A percentile compares a stretch with the other conserved stretches of the same genome.
Evolutionary conservation across 2,329 filamentous ascomycete genomes (phyloP).

Genomic region (Aureobasidium uvarum): DNA sequence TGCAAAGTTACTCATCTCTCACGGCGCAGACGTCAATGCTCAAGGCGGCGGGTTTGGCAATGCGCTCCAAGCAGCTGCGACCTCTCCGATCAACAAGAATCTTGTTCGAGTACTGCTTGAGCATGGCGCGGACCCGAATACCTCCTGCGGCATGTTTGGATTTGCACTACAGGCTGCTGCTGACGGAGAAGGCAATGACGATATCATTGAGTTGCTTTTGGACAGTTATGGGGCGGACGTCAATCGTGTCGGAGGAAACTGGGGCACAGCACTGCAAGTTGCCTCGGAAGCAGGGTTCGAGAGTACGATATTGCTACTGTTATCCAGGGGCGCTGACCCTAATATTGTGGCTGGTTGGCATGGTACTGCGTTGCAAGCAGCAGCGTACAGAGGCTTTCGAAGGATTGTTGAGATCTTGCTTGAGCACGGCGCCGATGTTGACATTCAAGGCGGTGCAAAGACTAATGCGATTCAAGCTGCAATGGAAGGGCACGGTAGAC

Average conservation of each 20-base stretch:
- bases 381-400: background rate
- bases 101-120: slow-evolving; percentile 21
- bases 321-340: background rate
- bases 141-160: background rate
- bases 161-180: background rate
- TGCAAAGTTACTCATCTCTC: background rate
- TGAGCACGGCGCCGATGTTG: slow-evolving; percentile 1
- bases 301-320: background rate
- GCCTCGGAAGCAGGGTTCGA: slow-evolving; percentile 20
- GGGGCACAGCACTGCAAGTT: slow-evolving; percentile 27
- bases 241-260: slow-evolving; percentile 24
- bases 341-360: background rate
- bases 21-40: background rate
- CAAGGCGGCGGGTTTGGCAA: background rate
- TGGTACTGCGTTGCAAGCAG: slow-evolving; percentile 7
- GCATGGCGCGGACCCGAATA: slow-evolving; percentile 21
- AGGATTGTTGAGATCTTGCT: background rate
- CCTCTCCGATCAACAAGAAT: slow-evolving; percentile 1
- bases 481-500: slow-evolving; percentile 2
- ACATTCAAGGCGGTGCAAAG: slow-evolving; percentile 1
- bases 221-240: slow-evolving; percentile 29
- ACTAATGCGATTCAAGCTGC: background rate
- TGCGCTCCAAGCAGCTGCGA: background rate
- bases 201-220: slow-evolving; percentile 23
- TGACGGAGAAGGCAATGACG: background rate